These are phyloP conservation scores for Puccinellia tenuiflora DNA, from an alignment of 176 grass and related monocot genomes.

Conservation along the genomic window DNA sequence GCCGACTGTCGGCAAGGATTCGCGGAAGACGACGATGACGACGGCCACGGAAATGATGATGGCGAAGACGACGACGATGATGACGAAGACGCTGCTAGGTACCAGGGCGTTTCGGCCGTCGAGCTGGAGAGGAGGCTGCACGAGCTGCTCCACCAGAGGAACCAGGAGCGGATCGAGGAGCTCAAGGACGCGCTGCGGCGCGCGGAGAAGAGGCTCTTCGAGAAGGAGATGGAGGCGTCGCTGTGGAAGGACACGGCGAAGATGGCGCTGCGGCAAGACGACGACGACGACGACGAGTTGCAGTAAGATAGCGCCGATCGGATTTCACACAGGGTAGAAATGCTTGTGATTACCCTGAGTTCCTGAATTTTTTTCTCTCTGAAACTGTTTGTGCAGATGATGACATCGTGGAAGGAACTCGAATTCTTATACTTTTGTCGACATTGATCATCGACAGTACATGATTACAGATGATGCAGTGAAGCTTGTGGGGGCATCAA, in stretches of 20 bases:
- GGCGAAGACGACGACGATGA: neutral
- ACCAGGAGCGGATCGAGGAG: constrained; percentile 41
- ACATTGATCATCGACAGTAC: neutral
- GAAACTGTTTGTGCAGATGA: neutral
- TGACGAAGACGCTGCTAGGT: neutral
- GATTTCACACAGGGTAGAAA: neutral
- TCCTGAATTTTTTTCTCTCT: neutral
- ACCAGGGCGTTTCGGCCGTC: constrained; percentile 11
- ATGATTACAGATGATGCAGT: neutral
- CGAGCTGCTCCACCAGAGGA: constrained; percentile 48
- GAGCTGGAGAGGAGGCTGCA: constrained; percentile 53
- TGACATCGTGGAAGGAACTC: neutral
- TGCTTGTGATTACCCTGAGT: neutral
- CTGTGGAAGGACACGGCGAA: constrained; percentile 44
- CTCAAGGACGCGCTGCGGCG: constrained; percentile 34
- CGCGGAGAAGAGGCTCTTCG: constrained; percentile 33
- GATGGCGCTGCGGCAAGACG: constrained; percentile 11
- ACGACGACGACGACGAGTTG: neutral
- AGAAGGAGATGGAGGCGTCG: constrained; percentile 45
- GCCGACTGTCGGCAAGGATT: neutral
- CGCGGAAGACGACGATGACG: neutral
- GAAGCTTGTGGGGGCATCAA: neutral
- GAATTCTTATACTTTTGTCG: neutral
- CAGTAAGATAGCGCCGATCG: neutral
- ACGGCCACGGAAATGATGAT: neutral